Evolutionary conservation across 2,329 filamentous ascomycete species (phyloP).

Genomic region (Cryphonectria naterciae): DNA sequence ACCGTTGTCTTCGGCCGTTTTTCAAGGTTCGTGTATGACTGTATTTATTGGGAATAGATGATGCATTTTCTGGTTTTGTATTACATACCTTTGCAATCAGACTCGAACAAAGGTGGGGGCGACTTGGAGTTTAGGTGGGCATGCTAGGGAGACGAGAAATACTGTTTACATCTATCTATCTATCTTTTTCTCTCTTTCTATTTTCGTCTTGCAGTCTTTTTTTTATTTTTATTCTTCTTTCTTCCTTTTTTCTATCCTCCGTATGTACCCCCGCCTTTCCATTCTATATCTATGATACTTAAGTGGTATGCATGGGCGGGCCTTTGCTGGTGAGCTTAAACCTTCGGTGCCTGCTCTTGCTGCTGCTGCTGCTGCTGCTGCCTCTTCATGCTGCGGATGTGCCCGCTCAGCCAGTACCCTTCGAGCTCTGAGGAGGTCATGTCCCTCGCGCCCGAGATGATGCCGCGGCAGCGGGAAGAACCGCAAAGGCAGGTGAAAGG

Average conservation of each 20-base stretch:
- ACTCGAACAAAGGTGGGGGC: background rate
- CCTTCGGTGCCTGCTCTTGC: background rate
- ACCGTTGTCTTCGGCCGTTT: constrained; percentile 23
- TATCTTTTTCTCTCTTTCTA: background rate
- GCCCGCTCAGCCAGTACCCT: constrained; percentile 64
- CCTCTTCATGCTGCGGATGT: constrained; percentile 61
- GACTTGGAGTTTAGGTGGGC: constrained; percentile 4
- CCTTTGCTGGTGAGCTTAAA: background rate
- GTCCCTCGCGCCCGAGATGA: constrained; percentile 65
- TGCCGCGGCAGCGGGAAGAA: constrained; percentile 60
- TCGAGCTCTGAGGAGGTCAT: constrained; percentile 59
- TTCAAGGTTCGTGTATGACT: background rate
- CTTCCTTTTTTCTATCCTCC: background rate
- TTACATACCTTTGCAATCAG: background rate
- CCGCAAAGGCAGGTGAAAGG: constrained; percentile 70
- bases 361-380: constrained; percentile 40
- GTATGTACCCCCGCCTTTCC: background rate
- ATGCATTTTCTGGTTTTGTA: background rate
- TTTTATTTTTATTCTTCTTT: too few species aligned
- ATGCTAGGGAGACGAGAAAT: background rate
- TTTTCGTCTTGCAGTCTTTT: background rate
- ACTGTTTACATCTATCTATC: constrained; percentile 1
- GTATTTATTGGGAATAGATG: background rate
- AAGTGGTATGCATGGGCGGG: background rate
- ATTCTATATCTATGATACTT: background rate